Conservation (phyloP, 208 protist genomes). For the Crithidia thermophila region DNA sequence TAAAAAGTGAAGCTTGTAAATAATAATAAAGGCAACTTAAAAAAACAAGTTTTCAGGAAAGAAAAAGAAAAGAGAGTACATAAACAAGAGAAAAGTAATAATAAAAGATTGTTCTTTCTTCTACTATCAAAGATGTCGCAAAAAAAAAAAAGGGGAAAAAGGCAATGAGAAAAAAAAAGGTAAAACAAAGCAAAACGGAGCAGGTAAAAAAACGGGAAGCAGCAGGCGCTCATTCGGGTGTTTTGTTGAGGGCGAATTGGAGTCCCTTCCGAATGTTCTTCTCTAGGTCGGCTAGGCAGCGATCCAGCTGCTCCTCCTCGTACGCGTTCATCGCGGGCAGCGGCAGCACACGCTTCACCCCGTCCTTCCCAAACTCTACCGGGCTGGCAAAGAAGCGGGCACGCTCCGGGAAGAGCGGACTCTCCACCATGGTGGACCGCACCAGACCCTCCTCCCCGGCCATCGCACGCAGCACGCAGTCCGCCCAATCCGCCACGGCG, state of each 20-base stretch:
- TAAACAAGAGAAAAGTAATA: background rate
- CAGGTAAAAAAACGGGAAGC: background rate
- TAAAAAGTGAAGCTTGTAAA: no score
- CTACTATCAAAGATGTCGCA: background rate
- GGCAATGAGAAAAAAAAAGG: background rate
- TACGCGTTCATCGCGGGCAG: constrained; percentile 60
- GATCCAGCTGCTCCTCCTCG: constrained; percentile 79
- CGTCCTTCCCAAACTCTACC: constrained; percentile 79
- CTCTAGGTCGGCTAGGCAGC: constrained; percentile 77
- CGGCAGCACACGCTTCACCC: constrained; percentile 57
- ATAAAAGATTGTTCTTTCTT: background rate
- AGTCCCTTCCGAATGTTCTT: constrained; percentile 91
- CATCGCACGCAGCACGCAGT: constrained; percentile 66
- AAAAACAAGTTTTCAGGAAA: no score
- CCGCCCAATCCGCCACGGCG: constrained; percentile 65
- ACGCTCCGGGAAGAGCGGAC: constrained; percentile 40
- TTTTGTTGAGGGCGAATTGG: constrained; percentile 37
- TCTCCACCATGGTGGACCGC: constrained; percentile 65
- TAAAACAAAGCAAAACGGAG: background rate
- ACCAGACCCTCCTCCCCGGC: constrained; percentile 63
- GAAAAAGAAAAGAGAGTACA: background rate
- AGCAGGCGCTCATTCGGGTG: background rate
- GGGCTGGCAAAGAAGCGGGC: constrained; percentile 79
- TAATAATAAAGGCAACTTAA: no score
- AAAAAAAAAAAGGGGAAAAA: background rate